Conservation (phyloP, 2,329 filamentous ascomycete genomes). For the Stachybotrys elegans region DNA sequence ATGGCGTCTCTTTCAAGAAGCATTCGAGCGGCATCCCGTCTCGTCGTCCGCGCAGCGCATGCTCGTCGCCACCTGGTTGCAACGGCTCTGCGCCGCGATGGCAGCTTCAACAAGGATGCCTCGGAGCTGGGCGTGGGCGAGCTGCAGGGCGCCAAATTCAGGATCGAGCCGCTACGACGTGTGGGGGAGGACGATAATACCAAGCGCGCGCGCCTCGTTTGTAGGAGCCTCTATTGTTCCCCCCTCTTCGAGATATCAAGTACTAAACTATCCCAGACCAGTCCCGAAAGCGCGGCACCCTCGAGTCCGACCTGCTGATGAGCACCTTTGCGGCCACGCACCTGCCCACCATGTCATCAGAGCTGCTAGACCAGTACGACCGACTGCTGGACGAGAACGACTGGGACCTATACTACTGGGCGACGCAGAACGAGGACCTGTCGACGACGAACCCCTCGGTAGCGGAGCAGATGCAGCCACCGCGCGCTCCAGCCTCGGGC, state of each 20-base stretch:
- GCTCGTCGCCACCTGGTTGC: conserved; percentile 16
- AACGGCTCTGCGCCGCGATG: conserved; percentile 8
- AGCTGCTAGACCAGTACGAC: conserved; percentile 81
- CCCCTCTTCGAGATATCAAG: neutral
- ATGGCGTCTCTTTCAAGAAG: conserved; percentile 19
- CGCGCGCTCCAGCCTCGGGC: conserved; percentile 42
- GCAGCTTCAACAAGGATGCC: conserved; percentile 12
- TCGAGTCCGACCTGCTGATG: conserved; percentile 92
- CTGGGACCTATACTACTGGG: conserved; percentile 99
- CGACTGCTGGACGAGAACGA: conserved; percentile 96
- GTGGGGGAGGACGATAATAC: conserved; percentile 79
- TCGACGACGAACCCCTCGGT: conserved; percentile 33
- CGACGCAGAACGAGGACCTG: conserved; percentile 68
- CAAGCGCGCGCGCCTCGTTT: conserved; percentile 78
- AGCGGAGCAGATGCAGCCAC: conserved; percentile 20
- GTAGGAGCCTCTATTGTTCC: conserved; percentile 37
- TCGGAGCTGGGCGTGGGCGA: conserved; percentile 75
- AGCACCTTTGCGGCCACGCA: conserved; percentile 87
- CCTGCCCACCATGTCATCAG: conserved; percentile 66
- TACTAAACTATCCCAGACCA: conserved; percentile 59
- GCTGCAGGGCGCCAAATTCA: conserved; percentile 80
- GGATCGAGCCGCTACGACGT: conserved; percentile 82
- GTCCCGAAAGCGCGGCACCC: conserved; percentile 89
- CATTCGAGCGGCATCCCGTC: conserved; percentile 12
- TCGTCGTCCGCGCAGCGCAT: conserved; percentile 13